Base-by-base conservation (phyloP, 1,284 basidiomycete genomes). In the Leccinum huronense region DNA sequence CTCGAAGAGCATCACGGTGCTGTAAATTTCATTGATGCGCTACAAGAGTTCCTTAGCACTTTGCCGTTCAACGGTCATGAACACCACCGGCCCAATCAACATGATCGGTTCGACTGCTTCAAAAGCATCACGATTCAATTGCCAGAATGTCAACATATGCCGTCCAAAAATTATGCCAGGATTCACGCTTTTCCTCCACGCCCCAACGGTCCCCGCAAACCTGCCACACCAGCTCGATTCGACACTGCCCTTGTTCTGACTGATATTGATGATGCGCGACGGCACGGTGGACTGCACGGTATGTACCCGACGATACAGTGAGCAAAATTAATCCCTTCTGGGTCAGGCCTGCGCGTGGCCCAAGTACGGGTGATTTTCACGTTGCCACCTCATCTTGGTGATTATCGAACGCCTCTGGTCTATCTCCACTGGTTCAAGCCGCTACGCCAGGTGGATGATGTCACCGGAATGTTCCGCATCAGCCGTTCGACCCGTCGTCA, bases 341-440 rank as follows among this genome's bases (percentile, higher is more conserved):
- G 9, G 6, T 27, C 36, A 68, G 64, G 64, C 0, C 36, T 68
- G 9, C 31, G 33, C 13, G 36, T 68, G 2, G 54, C 67, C 10
- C 30, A 68, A 31, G 38, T 68, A 1, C 34, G 42, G 5, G 64
- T 30, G 5, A 63, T 68, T 13, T 68, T 68, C 58, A 67, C 14
- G 33, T 42, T 67, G 3, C 67, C 66, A 5, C 42, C 59, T 2
- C 61, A 68, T 5, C 59, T 62, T 1, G 40, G 64, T 0, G 14
- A 54, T 23, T 53, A 54, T 53, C 48, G 40, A 9, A 7, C 59
- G 9, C 63, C 58, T 0, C 40, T 68, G 3, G 61, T 1, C 0
- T 68, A 65, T 16, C 9, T 68, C 5, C 34, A 68, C n/a, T 68
- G 66, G 67, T 68, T 68, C 48, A 53, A 58, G 23, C 58, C 45